phyloP scores from a whole-genome alignment of 371 early-diverging fungal species.

The Zopfochytrium polystomum region DNA sequence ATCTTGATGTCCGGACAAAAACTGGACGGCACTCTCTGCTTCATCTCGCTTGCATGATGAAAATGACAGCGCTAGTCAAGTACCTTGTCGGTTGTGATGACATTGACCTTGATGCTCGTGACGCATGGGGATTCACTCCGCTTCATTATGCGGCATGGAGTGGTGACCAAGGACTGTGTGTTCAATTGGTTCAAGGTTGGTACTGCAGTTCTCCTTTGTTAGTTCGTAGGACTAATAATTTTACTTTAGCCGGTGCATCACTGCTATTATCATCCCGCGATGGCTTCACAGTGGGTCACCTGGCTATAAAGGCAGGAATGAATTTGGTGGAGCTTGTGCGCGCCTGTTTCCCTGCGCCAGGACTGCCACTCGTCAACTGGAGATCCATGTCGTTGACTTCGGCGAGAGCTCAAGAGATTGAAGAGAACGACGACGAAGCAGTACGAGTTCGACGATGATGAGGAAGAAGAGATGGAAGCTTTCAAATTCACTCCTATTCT shows the following conservation, averaged over 20 bases:
- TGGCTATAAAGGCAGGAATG: not conserved
- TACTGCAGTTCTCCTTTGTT: not conserved
- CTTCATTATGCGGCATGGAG: slow-evolving; percentile 51
- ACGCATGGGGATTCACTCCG: slow-evolving; percentile 50
- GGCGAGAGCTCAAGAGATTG: too few relatives aligned
- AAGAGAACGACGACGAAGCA: too few relatives aligned
- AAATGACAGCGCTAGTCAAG: slow-evolving; percentile 46
- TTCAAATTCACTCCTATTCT: too few relatives aligned
- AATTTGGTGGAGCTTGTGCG: not conserved
- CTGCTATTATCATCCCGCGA: slow-evolving; percentile 8
- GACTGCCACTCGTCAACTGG: too few relatives aligned
- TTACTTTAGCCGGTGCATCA: slow-evolving; percentile 18
- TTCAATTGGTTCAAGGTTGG: slow-evolving; percentile 35
- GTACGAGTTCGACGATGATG: too few relatives aligned
- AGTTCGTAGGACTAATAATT: not conserved
- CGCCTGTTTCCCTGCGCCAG: not conserved
- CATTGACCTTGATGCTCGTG: slow-evolving; percentile 38
- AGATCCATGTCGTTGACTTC: too few relatives aligned
- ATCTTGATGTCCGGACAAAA: not conserved
- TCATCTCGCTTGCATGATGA: slow-evolving; percentile 48
- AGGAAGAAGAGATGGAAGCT: too few relatives aligned
- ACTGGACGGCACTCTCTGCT: slow-evolving; percentile 28
- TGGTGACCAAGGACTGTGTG: slow-evolving; percentile 35
- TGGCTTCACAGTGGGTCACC: not conserved
- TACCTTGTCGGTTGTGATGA: slow-evolving; percentile 30